These are phyloP conservation scores for Purshia tridentata DNA, from an alignment of 306 rosid species.

Conservation along the genomic window DNA sequence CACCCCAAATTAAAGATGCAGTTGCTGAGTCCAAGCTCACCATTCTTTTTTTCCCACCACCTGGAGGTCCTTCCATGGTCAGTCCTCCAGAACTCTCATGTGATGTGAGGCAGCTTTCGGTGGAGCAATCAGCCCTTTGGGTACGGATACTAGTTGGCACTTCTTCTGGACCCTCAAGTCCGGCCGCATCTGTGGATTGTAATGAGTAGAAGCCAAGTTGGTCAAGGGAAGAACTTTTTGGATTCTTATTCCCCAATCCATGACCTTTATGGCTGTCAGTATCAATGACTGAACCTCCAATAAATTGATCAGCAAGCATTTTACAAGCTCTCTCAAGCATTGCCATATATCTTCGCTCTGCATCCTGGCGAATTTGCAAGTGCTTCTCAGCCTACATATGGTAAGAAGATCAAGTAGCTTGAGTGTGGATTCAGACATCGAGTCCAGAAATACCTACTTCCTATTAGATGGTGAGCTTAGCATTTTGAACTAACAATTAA, in stretches of 20 bases:
- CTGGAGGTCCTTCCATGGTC: constrained; percentile 67
- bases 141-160: constrained; percentile 42
- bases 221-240: constrained; percentile 57
- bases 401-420: constrained; percentile 26
- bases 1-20: constrained; percentile 71
- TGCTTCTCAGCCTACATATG: constrained; percentile 88
- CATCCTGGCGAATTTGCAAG: constrained; percentile 92
- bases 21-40: constrained; percentile 56
- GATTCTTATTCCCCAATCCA: constrained; percentile 53
- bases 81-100: constrained; percentile 82
- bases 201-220: constrained; percentile 68
- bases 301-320: constrained; percentile 92
- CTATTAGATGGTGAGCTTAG: background rate
- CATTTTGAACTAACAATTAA: constrained; percentile 2
- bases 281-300: constrained; percentile 66
- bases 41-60: constrained; percentile 57
- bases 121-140: constrained; percentile 87
- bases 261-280: constrained; percentile 64
- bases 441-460: constrained; percentile 3
- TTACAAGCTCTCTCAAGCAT: constrained; percentile 98
- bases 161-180: constrained; percentile 55
- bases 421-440: constrained; percentile 12
- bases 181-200: constrained; percentile 50
- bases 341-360: constrained; percentile 84
- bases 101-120: constrained; percentile 93